Evolutionary conservation across 148 eudicot genomes (phyloP).

Genomic region (Nepenthes gracilis): DNA sequence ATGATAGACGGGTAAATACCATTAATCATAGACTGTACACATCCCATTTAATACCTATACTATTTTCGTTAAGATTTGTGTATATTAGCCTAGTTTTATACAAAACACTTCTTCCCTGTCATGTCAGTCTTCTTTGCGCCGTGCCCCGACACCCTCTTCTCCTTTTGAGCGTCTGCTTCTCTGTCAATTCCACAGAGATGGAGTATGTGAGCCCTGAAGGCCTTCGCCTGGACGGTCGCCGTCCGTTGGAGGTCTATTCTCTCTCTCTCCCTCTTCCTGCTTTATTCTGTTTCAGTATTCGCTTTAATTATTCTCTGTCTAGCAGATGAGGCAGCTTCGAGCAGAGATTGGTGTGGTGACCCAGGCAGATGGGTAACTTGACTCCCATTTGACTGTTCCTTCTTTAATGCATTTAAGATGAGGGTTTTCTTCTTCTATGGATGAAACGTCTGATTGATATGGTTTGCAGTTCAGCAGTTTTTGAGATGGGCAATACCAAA

Average conservation of each 20-base stretch:
- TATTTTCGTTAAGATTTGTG: too few species aligned
- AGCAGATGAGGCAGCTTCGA: conserved; percentile 79
- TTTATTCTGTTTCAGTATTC: not conserved
- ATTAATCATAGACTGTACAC: too few species aligned
- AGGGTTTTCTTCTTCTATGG: not conserved
- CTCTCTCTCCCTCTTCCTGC: not conserved
- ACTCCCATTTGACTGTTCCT: not conserved
- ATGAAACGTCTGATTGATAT: conserved; percentile 6
- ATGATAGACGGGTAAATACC: too few species aligned
- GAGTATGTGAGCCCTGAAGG: conserved; percentile 93
- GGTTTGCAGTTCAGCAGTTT: conserved; percentile 63
- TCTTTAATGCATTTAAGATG: not conserved
- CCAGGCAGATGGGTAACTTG: conserved; percentile 61
- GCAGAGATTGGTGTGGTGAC: conserved; percentile 67
- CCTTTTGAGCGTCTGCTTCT: not conserved
- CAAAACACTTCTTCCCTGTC: too few species aligned
- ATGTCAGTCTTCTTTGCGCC: too few species aligned
- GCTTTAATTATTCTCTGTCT: not conserved
- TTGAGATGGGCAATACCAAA: conserved; percentile 97
- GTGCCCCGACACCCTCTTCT: too few species aligned
- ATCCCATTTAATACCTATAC: too few species aligned
- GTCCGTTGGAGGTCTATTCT: conserved; percentile 92
- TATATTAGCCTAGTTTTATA: too few species aligned
- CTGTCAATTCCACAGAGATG: conserved; percentile 24
- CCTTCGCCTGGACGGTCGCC: conserved; percentile 83